Conservation (phyloP, 805 yeast genomes). For the Blastobotrys chiropterorum region DNA sequence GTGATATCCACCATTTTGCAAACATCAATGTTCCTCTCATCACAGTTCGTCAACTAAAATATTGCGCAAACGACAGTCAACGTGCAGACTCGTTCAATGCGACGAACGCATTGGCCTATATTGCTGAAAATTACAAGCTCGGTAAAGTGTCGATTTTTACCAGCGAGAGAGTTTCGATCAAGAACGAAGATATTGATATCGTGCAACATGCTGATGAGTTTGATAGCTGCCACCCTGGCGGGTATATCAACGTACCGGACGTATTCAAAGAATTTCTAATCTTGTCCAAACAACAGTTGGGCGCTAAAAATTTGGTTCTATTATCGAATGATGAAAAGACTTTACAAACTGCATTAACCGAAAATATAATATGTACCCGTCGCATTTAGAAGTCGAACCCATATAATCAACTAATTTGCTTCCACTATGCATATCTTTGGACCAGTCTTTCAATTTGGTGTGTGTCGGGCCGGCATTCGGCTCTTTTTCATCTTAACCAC, state of each 20-base stretch:
- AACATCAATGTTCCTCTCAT: not conserved
- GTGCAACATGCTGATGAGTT: not conserved
- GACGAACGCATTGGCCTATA: not conserved
- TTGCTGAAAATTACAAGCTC: not conserved
- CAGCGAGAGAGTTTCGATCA: not conserved
- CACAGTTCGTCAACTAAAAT: not conserved
- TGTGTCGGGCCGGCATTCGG: not conserved
- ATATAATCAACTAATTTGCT: no score
- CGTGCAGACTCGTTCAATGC: not conserved
- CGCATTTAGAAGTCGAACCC: not conserved
- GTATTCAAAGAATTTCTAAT: not conserved
- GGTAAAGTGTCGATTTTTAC: not conserved
- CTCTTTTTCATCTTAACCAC: not conserved
- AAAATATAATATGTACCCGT: not conserved
- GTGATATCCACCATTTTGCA: not conserved
- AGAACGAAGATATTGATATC: not conserved
- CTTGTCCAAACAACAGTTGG: not conserved
- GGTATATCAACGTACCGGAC: not conserved
- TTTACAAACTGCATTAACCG: not conserved
- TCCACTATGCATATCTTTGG: not conserved
- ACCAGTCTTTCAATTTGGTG: not conserved
- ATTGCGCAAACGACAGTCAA: not conserved
- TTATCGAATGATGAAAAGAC: not conserved
- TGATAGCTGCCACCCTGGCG: not conserved
- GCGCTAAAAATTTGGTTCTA: not conserved